phyloP scores from a whole-genome alignment of 2,329 filamentous ascomycete species.

The Fusarium sp. region DNA sequence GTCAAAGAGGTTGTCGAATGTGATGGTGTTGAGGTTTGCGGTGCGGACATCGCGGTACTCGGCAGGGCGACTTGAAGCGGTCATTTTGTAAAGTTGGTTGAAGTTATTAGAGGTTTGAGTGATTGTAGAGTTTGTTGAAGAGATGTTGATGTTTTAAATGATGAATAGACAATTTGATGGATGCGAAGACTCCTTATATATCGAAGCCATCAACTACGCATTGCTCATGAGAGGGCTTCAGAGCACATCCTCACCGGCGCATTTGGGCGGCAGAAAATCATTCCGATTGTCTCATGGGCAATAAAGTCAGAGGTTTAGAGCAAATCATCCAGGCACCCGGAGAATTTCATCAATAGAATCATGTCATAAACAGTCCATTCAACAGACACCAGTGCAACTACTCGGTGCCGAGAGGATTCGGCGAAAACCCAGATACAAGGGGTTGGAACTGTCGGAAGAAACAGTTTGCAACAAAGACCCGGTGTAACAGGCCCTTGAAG shows the following conservation, averaged over 20 bases:
- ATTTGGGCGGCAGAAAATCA: background rate
- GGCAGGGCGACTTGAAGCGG: background rate
- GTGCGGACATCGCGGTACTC: background rate
- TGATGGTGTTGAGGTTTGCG: background rate
- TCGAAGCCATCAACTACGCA: background rate
- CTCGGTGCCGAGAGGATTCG: background rate
- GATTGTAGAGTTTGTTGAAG: background rate
- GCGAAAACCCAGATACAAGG: background rate
- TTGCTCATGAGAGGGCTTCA: too few species aligned
- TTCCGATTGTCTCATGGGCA: background rate
- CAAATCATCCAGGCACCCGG: background rate
- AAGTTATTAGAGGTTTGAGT: background rate
- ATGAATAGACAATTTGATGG: background rate
- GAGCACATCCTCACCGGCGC: background rate
- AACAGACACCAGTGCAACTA: too few species aligned
- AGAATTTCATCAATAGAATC: background rate
- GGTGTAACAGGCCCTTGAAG: background rate
- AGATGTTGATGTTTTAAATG: background rate
- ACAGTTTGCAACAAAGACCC: background rate
- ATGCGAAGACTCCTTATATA: background rate
- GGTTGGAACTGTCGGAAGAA: background rate
- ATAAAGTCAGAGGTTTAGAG: too few species aligned
- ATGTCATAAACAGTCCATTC: too few species aligned
- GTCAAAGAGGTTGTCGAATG: slow-evolving; percentile 14
- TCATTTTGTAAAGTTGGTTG: background rate